Evolutionary conservation across 768 basidiomycete species (phyloP), one percentile per base, ranked within the genome.

Genomic region (Trametes cingulata): DNA sequence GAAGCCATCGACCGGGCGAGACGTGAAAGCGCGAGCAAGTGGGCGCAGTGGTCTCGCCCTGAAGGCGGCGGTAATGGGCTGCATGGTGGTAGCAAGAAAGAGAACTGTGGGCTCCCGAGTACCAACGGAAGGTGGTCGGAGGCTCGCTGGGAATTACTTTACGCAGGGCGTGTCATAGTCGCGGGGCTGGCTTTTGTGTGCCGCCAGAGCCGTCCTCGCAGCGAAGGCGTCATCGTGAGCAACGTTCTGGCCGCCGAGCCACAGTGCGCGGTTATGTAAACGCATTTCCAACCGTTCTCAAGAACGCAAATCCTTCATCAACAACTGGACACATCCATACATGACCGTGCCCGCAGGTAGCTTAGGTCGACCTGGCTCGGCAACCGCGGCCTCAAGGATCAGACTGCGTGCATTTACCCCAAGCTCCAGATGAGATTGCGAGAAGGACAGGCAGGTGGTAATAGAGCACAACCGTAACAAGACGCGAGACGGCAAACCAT

Each of bases 1-100:
- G 75, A 98, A 95, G 46, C 95, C 93, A 54, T 89, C 76, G 24
- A 87, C 88, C 17, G 79, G 42, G 19, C 69, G 66, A 15, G 72
- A 69, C 2, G 73, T 71, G 65, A 75, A 74, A 1, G 60, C 59
- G 51, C 72, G 68, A 15, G 66, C 49, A 35, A 69, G 52, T n/a
- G 56, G 55, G 47, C 56, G 58, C 9, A 69, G 52, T n/a, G 56
- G 55, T 47, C 58, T 60, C 9, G 57, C 52, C 27, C 60, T 60
- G 36, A 67, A 49, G 12, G 62, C 61, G 15, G 56, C 57, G 24
- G 60, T 19, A 20, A 55, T 22, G 36, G 49, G 52, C 54, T 52
- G 62, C 70, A 69, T 71, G 59, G 62, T 64, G 60, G 55, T 52
- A 25, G 24, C 40, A 45, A 48, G 24, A 39, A 43, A 41, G 42